phyloP scores from a whole-genome alignment of 106 monocot genomes.

The Posidonia australis region DNA sequence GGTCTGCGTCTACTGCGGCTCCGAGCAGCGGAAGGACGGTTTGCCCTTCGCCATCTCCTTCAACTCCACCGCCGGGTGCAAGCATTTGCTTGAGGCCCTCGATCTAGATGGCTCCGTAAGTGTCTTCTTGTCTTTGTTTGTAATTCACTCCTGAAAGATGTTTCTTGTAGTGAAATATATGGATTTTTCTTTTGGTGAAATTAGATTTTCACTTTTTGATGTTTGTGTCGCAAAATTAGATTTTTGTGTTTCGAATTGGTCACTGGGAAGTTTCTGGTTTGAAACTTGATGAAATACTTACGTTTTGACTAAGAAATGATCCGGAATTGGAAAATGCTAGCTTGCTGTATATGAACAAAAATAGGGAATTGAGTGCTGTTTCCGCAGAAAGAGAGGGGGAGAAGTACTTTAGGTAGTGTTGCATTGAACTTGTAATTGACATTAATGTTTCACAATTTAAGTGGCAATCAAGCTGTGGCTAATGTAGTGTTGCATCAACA shows the following conservation, averaged over 20 bases:
- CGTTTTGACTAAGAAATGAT: background rate
- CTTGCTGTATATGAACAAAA: background rate
- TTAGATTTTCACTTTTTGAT: background rate
- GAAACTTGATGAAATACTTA: background rate
- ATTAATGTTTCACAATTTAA: too few species aligned
- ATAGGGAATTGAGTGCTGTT: too few species aligned
- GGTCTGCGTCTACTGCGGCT: slow-evolving; percentile 57
- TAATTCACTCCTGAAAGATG: too few species aligned
- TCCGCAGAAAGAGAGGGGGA: too few species aligned
- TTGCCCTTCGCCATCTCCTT: slow-evolving; percentile 35
- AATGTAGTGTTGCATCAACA: too few species aligned
- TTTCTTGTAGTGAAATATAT: too few species aligned
- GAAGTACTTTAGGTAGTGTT: too few species aligned
- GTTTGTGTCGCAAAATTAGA: background rate
- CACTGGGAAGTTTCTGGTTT: background rate
- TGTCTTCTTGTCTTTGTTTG: background rate
- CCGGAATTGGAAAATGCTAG: background rate
- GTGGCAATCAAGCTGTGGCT: too few species aligned
- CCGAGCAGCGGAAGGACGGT: slow-evolving; percentile 25
- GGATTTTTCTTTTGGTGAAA: background rate
- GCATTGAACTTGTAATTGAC: too few species aligned
- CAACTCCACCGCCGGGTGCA: slow-evolving; percentile 35
- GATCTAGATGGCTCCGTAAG: slow-evolving; percentile 78
- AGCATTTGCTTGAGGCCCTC: slow-evolving; percentile 49
- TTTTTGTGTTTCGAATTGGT: background rate